phyloP scores from a whole-genome alignment of 257 asterid species.

The Solanum rostratum region DNA sequence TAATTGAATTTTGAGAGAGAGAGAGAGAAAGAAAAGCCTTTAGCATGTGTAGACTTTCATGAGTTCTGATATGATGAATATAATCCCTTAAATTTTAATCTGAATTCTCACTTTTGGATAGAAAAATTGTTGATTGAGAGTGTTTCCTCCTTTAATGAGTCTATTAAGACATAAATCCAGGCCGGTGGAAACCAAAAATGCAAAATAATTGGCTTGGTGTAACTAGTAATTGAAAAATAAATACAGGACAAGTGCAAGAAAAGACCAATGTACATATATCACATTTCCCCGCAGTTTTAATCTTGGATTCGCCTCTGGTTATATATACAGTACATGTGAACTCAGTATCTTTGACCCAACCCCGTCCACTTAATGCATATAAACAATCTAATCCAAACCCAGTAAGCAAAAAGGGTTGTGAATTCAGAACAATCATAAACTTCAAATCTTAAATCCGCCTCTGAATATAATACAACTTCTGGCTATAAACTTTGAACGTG shows the following conservation, averaged over 20 bases:
- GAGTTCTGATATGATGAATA: background rate
- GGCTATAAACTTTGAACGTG: background rate
- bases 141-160: background rate
- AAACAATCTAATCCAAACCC: background rate
- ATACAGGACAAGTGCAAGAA: background rate
- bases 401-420: background rate
- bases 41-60: background rate
- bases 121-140: background rate
- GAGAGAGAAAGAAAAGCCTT: background rate
- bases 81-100: background rate
- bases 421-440: background rate
- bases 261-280: background rate
- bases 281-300: background rate
- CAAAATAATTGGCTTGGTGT: background rate
- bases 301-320: background rate
- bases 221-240: no score
- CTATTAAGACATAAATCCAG: background rate
- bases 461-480: background rate
- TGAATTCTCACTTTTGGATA: background rate
- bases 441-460: background rate
- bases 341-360: background rate
- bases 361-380: background rate
- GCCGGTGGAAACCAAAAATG: background rate
- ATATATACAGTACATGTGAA: background rate
- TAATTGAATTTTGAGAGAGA: background rate